These are phyloP conservation scores for Suillus bovinus DNA, from an alignment of 768 basidiomycete species.

Conservation along the genomic window DNA sequence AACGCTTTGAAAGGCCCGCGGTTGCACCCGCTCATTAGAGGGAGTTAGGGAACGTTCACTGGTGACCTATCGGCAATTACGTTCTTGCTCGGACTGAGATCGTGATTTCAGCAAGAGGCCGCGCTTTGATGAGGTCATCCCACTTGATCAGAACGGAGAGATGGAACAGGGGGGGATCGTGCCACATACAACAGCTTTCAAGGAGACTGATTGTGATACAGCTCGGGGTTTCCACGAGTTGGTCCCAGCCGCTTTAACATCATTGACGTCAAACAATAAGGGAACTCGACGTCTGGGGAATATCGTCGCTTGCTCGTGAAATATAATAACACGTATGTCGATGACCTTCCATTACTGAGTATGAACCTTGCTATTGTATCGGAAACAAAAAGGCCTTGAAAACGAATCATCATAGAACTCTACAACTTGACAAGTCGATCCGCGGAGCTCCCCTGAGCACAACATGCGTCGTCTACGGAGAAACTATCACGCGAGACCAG, in stretches of 20 bases:
- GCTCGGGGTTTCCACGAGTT: background rate
- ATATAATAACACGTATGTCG: background rate
- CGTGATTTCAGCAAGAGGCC: background rate
- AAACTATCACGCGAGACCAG: background rate
- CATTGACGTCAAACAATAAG: background rate
- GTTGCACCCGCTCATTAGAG: background rate
- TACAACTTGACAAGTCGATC: background rate
- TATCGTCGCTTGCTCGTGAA: background rate
- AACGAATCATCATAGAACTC: background rate
- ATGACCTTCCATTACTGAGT: background rate
- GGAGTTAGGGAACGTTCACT: background rate
- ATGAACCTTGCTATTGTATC: background rate
- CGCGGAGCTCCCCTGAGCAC: background rate
- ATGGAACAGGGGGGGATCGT: background rate
- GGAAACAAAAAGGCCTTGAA: conserved; percentile 3
- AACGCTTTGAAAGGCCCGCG: background rate
- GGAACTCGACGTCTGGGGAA: background rate
- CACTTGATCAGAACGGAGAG: background rate
- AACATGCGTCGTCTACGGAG: background rate
- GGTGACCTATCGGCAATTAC: background rate
- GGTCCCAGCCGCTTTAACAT: background rate
- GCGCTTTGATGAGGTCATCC: background rate
- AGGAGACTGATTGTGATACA: background rate
- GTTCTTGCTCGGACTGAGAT: background rate
- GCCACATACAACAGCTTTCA: background rate